Conservation (phyloP, 306 rosid species). For the Dalbergia cultrata region DNA sequence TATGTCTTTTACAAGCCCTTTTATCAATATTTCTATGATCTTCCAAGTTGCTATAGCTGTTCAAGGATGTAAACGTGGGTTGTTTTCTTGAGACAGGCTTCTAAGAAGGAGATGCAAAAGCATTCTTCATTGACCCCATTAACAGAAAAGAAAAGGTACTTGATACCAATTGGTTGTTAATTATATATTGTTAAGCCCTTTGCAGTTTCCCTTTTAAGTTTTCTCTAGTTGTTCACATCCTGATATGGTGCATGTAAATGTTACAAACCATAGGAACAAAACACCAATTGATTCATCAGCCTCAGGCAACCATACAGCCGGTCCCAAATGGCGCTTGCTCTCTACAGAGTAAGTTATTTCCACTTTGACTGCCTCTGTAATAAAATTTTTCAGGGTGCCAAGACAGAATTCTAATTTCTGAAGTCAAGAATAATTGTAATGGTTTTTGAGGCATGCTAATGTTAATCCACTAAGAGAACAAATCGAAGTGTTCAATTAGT, state of each 20-base stretch:
- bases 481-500: slow-evolving; percentile 1
- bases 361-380: neutral
- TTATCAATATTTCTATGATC: slow-evolving; percentile 6
- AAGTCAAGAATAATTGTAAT: neutral
- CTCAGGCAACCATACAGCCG: slow-evolving; percentile 49
- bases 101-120: slow-evolving; percentile 58
- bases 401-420: neutral
- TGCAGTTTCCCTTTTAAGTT: neutral
- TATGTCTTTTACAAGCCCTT: neutral
- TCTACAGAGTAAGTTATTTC: slow-evolving; percentile 66
- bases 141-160: slow-evolving; percentile 80
- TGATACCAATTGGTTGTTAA: slow-evolving; percentile 17
- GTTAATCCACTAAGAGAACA: neutral
- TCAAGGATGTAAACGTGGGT: slow-evolving; percentile 32
- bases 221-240: neutral
- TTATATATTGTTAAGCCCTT: neutral
- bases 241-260: slow-evolving; percentile 33
- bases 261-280: slow-evolving; percentile 54
- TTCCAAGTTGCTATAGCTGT: slow-evolving; percentile 24
- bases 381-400: neutral
- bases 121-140: slow-evolving; percentile 74
- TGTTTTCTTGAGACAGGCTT: slow-evolving; percentile 55
- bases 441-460: slow-evolving; percentile 24
- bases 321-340: slow-evolving; percentile 73
- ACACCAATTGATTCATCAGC: slow-evolving; percentile 62